Evolutionary conservation across 1,284 basidiomycete genomes (phyloP).

Genomic region (Austropuccinia psidii): DNA sequence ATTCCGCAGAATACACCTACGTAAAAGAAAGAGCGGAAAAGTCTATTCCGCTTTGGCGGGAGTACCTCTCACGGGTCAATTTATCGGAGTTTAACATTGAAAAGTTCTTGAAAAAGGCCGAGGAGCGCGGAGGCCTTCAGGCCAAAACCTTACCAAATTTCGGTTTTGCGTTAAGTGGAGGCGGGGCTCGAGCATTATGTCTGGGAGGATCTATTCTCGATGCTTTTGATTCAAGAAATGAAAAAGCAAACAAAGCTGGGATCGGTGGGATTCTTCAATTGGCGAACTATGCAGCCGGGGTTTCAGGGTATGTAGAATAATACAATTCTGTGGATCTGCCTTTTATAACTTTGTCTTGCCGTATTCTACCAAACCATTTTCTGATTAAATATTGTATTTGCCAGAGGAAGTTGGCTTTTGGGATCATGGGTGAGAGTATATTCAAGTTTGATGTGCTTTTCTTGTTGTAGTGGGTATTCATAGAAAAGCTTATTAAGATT

Average conservation of each 20-base stretch:
- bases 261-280: conserved; percentile 27
- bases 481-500: neutral
- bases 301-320: conserved; percentile 16
- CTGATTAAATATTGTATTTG: neutral
- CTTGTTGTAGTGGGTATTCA: neutral
- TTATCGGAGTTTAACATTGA: conserved; percentile 20
- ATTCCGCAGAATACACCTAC: neutral
- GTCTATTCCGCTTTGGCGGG: conserved; percentile 14
- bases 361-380: neutral
- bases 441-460: neutral
- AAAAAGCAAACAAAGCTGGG: neutral
- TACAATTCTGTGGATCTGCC: neutral
- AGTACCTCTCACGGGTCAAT: conserved; percentile 10
- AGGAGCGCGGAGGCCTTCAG: neutral
- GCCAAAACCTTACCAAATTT: conserved; percentile 22
- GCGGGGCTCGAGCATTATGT: conserved; percentile 9
- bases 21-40: conserved; percentile 1
- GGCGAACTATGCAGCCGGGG: conserved; percentile 19
- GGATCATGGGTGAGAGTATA: conserved; percentile 25
- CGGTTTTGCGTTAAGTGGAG: conserved; percentile 24
- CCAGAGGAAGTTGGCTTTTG: conserved; percentile 21
- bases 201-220: conserved; percentile 22
- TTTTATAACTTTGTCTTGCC: neutral
- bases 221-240: conserved; percentile 28
- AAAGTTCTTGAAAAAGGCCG: conserved; percentile 2